These are phyloP conservation scores for Mimosa pudica DNA, from an alignment of 306 rosid genomes.

Conservation along the genomic window DNA sequence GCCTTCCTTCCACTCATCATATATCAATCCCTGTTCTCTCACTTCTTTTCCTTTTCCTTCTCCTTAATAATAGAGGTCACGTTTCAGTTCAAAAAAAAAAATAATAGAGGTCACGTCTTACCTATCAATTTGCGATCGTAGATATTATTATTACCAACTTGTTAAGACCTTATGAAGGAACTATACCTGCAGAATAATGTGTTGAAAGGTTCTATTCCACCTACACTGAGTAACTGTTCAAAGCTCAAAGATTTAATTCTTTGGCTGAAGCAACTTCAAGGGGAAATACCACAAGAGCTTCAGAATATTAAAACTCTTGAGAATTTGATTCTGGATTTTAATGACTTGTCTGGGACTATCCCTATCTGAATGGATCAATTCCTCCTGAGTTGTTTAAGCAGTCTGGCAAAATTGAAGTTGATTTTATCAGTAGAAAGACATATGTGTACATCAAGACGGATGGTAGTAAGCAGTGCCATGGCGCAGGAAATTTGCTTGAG, in stretches of 20 bases:
- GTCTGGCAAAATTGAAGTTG: constrained; percentile 61
- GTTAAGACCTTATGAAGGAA: constrained; percentile 35
- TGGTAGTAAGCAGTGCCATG: constrained; percentile 75
- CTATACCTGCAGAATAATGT: constrained; percentile 59
- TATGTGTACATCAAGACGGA: constrained; percentile 66
- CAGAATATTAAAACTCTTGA: constrained; percentile 47
- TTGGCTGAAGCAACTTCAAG: constrained; percentile 65
- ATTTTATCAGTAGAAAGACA: constrained; percentile 52
- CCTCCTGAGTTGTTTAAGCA: constrained; percentile 63
- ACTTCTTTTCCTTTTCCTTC: no score
- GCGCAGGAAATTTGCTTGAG: constrained; percentile 76
- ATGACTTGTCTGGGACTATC: constrained; percentile 55
- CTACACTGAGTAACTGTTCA: constrained; percentile 59
- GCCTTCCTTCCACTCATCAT: no score
- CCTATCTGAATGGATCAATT: constrained; percentile 57
- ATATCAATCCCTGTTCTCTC: no score
- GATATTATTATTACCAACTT: no score
- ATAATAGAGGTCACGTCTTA: no score
- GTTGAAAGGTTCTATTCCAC: constrained; percentile 56
- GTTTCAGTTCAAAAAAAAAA: no score
- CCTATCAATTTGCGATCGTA: no score
- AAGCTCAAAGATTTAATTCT: constrained; percentile 60
- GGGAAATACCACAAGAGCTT: constrained; percentile 65
- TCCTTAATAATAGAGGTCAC: no score
- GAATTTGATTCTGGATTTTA: constrained; percentile 78